Percentiles rank a stretch among this genome's conserved stretches.
Conservation (phyloP, 2,329 filamentous ascomycete genomes). For the Stemphylium lycopersici region DNA sequence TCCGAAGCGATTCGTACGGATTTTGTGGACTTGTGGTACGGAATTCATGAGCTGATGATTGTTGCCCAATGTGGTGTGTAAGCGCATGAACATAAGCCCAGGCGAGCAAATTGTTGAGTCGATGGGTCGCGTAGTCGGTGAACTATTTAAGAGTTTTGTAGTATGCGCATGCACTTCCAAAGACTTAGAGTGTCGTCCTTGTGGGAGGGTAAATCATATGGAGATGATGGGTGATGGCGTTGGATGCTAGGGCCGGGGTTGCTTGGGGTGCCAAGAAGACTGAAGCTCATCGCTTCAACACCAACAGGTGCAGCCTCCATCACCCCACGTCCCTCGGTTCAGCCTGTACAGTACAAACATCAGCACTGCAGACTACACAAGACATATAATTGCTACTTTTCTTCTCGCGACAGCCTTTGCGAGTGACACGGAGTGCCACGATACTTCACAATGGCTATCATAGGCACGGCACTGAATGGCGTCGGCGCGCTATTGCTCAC, state of each 20-base stretch:
- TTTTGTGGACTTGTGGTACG: background rate
- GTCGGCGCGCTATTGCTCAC: slow-evolving; percentile 79
- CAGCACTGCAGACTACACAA: background rate
- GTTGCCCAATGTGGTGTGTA: background rate
- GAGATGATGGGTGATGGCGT: background rate
- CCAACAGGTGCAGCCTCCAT: slow-evolving; percentile 5
- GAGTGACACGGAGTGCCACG: background rate
- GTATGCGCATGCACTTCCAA: no score
- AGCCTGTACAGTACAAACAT: background rate
- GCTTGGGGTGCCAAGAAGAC: slow-evolving; percentile 11
- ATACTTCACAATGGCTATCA: slow-evolving; percentile 66
- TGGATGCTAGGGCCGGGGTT: background rate
- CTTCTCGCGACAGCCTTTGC: background rate
- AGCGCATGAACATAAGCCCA: no score
- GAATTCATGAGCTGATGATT: no score
- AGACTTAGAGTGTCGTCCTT: background rate
- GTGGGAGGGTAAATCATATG: no score
- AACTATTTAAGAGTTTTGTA: no score
- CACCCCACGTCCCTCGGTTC: background rate
- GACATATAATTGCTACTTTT: background rate
- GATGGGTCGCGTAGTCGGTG: no score
- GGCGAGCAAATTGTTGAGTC: no score
- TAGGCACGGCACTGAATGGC: slow-evolving; percentile 72
- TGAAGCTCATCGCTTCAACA: slow-evolving; percentile 19
- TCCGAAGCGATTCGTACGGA: background rate